Conservation (phyloP, 1,139 yeast genomes). For the Pneumocystis wakefieldiae region DNA sequence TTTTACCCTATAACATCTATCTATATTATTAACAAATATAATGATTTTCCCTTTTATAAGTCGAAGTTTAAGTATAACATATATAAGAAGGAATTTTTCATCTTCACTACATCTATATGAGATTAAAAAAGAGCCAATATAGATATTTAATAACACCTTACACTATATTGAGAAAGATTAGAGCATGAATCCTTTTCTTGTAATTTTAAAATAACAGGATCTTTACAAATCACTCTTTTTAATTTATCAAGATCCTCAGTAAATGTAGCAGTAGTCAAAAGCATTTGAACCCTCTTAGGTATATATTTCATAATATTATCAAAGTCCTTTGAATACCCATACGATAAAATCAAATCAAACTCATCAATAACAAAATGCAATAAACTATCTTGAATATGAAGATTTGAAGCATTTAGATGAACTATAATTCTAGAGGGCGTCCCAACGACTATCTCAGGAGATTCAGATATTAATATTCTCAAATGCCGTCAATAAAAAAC, state of each 20-base stretch:
- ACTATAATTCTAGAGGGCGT: slow-evolving; percentile 72
- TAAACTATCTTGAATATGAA: slow-evolving; percentile 31
- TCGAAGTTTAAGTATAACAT: slow-evolving; percentile 78
- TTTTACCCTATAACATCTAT: slow-evolving; percentile 85
- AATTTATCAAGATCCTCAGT: slow-evolving; percentile 71
- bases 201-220: slow-evolving; percentile 69
- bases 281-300: slow-evolving; percentile 69
- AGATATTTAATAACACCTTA: slow-evolving; percentile 30
- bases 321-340: slow-evolving; percentile 83
- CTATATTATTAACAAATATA: slow-evolving; percentile 83
- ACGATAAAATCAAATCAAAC: slow-evolving; percentile 79
- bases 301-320: slow-evolving; percentile 41
- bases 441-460: slow-evolving; percentile 69
- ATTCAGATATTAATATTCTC: slow-evolving; percentile 48
- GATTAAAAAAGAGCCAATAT: neutral
- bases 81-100: slow-evolving; percentile 79
- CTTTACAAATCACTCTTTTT: slow-evolving; percentile 64
- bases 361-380: slow-evolving; percentile 79
- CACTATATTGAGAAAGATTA: slow-evolving; percentile 64
- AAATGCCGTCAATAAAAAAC: neutral
- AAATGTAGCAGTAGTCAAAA: slow-evolving; percentile 91
- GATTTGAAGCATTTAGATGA: slow-evolving; percentile 26
- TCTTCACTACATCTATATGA: slow-evolving; percentile 43
- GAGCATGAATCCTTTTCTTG: slow-evolving; percentile 31
- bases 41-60: slow-evolving; percentile 84